These are phyloP conservation scores for Neltuma alba DNA, from an alignment of 306 rosid species.

Conservation along the genomic window DNA sequence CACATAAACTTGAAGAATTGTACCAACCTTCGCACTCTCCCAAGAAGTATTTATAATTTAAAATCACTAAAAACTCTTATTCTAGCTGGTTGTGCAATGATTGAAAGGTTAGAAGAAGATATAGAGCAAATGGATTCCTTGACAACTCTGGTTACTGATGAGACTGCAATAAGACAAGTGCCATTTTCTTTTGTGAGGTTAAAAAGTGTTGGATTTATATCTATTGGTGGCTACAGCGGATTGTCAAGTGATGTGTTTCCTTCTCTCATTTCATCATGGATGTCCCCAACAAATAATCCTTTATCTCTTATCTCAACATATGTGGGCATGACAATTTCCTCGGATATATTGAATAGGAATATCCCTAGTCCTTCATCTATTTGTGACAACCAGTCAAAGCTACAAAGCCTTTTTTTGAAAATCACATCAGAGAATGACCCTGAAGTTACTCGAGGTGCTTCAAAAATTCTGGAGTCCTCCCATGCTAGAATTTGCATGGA, in stretches of 20 bases:
- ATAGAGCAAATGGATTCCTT: slow-evolving; percentile 32
- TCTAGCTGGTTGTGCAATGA: slow-evolving; percentile 37
- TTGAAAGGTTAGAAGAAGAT: slow-evolving; percentile 40
- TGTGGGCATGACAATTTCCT: background rate
- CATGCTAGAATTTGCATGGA: background rate
- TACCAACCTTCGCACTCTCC: slow-evolving; percentile 28
- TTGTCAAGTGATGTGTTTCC: slow-evolving; percentile 29
- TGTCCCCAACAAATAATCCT: background rate
- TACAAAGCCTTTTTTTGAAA: background rate
- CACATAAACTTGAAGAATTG: slow-evolving; percentile 41
- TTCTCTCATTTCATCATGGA: slow-evolving; percentile 1
- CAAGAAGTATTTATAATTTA: slow-evolving; percentile 41
- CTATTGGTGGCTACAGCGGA: slow-evolving; percentile 39
- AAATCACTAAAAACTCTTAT: slow-evolving; percentile 33
- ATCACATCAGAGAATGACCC: background rate
- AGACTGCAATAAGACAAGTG: background rate
- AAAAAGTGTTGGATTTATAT: background rate
- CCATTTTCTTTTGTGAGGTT: background rate
- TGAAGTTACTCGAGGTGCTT: background rate
- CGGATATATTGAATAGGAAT: background rate
- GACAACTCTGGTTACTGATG: background rate
- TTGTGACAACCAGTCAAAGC: background rate
- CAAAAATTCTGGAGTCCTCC: background rate
- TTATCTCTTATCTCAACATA: background rate
- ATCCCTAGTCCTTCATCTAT: background rate